A percentile compares a stretch with the other conserved stretches of the same genome.
Conservation (phyloP, 1,284 basidiomycete genomes). For the Trametes versicolor region DNA sequence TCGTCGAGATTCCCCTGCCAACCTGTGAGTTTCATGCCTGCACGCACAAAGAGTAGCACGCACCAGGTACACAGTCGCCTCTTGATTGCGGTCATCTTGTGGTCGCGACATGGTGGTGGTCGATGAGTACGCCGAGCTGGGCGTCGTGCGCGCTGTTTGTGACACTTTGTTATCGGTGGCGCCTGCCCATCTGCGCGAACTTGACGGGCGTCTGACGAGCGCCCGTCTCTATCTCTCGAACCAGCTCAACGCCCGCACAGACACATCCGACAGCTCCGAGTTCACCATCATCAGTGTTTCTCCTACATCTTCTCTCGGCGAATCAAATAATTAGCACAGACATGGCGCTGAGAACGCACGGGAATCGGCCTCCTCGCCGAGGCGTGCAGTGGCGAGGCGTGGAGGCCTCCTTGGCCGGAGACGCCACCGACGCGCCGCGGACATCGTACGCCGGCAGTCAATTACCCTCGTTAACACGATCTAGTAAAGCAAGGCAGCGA, state of each 20-base stretch:
- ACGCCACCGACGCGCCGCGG: not conserved
- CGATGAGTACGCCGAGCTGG: slow-evolving; percentile 25
- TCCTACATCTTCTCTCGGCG: not conserved
- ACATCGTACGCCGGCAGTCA: not conserved
- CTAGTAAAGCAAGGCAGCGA: not conserved
- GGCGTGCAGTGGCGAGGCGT: slow-evolving; percentile 1
- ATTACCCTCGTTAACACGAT: not conserved
- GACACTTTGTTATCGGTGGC: slow-evolving; percentile 31
- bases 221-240: slow-evolving; percentile 1
- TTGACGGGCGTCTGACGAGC: not conserved
- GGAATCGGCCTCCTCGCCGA: slow-evolving; percentile 3
- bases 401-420: not conserved
- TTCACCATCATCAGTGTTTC: not conserved
- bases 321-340: not conserved
- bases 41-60: slow-evolving; percentile 37
- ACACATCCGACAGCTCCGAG: too few relatives aligned
- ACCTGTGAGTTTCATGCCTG: not conserved
- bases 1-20: slow-evolving; percentile 97
- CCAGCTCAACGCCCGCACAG: slow-evolving; percentile 11
- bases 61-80: slow-evolving; percentile 94
- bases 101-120: slow-evolving; percentile 74
- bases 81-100: slow-evolving; percentile 94
- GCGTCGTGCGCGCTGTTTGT: slow-evolving; percentile 22
- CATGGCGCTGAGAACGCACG: not conserved
- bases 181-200: slow-evolving; percentile 14